phyloP scores from a whole-genome alignment of 176 grass and related monocot species.

The Avena eriantha region DNA sequence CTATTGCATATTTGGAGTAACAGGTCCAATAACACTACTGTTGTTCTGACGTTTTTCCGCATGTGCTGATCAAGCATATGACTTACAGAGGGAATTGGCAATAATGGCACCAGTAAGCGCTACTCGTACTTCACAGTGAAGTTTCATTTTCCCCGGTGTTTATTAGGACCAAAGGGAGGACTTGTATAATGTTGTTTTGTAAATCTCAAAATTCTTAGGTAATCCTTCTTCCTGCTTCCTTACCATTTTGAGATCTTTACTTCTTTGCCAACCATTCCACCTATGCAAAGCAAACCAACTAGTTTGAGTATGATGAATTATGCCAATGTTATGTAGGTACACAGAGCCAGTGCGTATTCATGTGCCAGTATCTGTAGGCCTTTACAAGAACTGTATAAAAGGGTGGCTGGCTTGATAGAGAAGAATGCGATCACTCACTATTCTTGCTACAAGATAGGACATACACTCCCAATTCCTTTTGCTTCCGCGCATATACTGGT shows the following conservation, averaged over 20 bases:
- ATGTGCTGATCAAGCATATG: no score
- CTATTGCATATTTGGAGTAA: no score
- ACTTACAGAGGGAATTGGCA: no score
- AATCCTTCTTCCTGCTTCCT: not conserved
- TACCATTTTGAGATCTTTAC: constrained; percentile 13
- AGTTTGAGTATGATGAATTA: not conserved
- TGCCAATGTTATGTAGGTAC: constrained; percentile 13
- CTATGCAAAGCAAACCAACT: not conserved
- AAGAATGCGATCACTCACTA: not conserved
- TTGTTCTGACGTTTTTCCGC: no score
- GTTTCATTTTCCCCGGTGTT: no score
- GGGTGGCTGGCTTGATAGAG: constrained; percentile 8
- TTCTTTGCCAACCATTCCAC: constrained; percentile 13
- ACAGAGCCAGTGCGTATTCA: not conserved
- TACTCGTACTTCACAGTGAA: no score
- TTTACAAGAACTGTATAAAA: constrained; percentile 31
- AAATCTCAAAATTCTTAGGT: no score
- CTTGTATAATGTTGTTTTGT: no score
- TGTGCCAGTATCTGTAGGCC: not conserved
- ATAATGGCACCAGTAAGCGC: no score
- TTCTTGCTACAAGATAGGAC: constrained; percentile 29
- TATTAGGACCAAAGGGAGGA: no score
- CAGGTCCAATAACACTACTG: no score
- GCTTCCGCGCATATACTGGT: constrained; percentile 18
- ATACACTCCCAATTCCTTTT: constrained; percentile 18